phyloP scores from a whole-genome alignment of 2,329 filamentous ascomycete genomes.

The Fusarium sp. region DNA sequence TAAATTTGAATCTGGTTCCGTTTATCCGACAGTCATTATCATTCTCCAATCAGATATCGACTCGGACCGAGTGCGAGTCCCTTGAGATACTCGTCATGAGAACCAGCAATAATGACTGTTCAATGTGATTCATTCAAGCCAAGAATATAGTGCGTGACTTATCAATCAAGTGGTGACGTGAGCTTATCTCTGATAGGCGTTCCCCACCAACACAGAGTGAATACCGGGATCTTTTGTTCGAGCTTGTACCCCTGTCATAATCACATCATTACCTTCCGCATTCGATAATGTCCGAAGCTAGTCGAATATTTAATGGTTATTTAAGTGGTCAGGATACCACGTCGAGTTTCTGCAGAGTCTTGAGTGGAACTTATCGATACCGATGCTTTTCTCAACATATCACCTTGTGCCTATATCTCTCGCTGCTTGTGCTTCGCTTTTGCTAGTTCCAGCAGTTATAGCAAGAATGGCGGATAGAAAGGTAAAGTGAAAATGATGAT shows the following conservation, averaged over 20 bases:
- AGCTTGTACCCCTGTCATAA: conserved; percentile 7
- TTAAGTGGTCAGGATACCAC: conserved; percentile 17
- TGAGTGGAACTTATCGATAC: background rate
- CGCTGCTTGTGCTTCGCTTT: conserved; percentile 13
- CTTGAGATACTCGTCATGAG: no score
- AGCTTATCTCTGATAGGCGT: conserved; percentile 12
- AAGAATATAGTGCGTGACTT: background rate
- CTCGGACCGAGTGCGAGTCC: background rate
- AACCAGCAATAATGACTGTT: background rate
- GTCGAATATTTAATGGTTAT: conserved; percentile 10
- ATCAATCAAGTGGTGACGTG: conserved; percentile 14
- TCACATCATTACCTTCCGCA: conserved; percentile 27
- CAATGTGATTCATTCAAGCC: background rate
- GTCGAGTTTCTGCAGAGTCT: background rate
- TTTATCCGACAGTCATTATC: background rate
- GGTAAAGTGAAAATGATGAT: fast-evolving
- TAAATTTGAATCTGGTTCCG: background rate
- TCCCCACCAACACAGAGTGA: conserved; percentile 4
- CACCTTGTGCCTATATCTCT: conserved; percentile 16
- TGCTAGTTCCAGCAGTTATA: background rate
- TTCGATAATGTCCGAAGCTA: conserved; percentile 21
- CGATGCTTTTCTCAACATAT: conserved; percentile 22
- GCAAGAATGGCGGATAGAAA: conserved; percentile 22
- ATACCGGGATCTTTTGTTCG: conserved; percentile 22
- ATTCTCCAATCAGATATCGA: background rate